phyloP scores from a whole-genome alignment of 495 filamentous ascomycete genomes.

The Thozetella sp. region DNA sequence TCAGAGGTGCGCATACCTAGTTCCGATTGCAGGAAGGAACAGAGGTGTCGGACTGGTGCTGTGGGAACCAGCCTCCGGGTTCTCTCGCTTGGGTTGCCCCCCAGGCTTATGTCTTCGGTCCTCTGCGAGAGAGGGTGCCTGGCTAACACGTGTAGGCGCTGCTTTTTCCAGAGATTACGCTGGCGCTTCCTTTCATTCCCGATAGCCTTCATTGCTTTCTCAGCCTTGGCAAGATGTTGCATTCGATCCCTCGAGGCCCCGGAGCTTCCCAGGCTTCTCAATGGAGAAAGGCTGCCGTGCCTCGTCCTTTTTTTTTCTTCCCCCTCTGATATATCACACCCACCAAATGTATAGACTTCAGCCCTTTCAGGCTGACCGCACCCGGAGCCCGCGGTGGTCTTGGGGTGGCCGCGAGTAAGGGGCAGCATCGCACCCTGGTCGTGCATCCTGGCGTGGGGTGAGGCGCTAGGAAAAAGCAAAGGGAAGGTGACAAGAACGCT shows the following conservation, averaged over 20 bases:
- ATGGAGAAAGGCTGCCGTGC: neutral
- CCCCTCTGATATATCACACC: neutral
- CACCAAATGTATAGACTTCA: neutral
- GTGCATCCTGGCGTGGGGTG: slow-evolving; percentile 10
- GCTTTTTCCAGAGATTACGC: too few species aligned
- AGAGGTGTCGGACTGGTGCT: too few species aligned
- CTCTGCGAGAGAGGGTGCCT: too few species aligned
- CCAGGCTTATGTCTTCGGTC: too few species aligned
- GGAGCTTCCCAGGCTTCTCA: neutral
- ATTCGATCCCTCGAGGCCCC: neutral
- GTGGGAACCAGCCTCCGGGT: too few species aligned
- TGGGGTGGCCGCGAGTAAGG: neutral
- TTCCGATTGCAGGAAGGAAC: too few species aligned
- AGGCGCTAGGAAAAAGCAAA: slow-evolving; percentile 7
- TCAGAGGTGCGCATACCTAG: neutral
- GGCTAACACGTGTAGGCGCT: too few species aligned
- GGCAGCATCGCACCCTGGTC: neutral
- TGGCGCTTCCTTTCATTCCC: neutral
- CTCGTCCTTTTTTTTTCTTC: neutral
- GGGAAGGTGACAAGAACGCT: neutral
- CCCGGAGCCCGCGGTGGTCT: neutral
- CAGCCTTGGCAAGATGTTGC: neutral
- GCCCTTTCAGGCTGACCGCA: too few species aligned
- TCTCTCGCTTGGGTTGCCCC: too few species aligned
- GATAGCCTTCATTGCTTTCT: slow-evolving; percentile 6